Conservation (phyloP, 2,329 filamentous ascomycete genomes). For the Ceratocystis eucalypticola region DNA sequence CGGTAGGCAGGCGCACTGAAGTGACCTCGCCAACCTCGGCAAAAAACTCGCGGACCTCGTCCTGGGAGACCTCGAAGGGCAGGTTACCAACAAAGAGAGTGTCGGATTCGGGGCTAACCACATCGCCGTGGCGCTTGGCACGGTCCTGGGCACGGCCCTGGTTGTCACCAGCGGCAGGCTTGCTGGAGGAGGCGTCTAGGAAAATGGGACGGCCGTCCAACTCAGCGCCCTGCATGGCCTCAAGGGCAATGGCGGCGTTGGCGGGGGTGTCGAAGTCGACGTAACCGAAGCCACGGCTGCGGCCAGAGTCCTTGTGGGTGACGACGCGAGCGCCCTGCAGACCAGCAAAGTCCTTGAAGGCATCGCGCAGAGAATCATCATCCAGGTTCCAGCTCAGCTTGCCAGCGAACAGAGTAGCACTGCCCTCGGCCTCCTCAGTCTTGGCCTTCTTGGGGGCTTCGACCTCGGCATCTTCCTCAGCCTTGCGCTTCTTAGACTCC, state of each 20-base stretch:
- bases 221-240: slow-evolving; percentile 60
- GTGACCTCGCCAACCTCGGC: slow-evolving; percentile 54
- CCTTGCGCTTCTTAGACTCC: slow-evolving; percentile 36
- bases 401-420: slow-evolving; percentile 58
- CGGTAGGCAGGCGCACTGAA: slow-evolving; percentile 77
- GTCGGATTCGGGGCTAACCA: slow-evolving; percentile 63
- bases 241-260: slow-evolving; percentile 56
- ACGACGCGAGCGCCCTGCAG: slow-evolving; percentile 64
- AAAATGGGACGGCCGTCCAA: slow-evolving; percentile 64
- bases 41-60: slow-evolving; percentile 62
- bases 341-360: slow-evolving; percentile 69
- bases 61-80: slow-evolving; percentile 69
- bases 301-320: slow-evolving; percentile 65
- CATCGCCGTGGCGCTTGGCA: slow-evolving; percentile 61
- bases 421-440: slow-evolving; percentile 40
- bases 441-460: slow-evolving; percentile 53
- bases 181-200: slow-evolving; percentile 48
- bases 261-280: slow-evolving; percentile 65
- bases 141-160: slow-evolving; percentile 49
- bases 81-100: slow-evolving; percentile 90
- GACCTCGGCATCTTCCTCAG: slow-evolving; percentile 34
- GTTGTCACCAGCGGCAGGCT: slow-evolving; percentile 40
- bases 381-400: slow-evolving; percentile 86
- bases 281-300: slow-evolving; percentile 87
- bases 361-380: slow-evolving; percentile 64